Conservation (phyloP, 2,329 filamentous ascomycete species). For the Fusarium duplospermum region DNA sequence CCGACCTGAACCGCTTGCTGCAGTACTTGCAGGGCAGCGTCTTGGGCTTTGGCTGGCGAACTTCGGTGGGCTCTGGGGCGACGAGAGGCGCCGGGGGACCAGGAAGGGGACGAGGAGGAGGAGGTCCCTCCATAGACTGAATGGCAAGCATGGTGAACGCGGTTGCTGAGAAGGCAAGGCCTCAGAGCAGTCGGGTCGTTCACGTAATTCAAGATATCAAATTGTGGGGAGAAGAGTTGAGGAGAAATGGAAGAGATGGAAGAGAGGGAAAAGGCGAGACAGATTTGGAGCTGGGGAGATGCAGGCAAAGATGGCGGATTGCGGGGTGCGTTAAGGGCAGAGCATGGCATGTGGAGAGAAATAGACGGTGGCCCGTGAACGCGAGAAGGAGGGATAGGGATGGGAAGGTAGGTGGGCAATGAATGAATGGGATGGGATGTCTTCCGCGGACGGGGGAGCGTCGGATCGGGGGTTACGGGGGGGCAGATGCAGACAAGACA, state of each 20-base stretch:
- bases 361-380: conserved; percentile 43
- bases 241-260: conserved; percentile 25
- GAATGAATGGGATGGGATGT: not conserved
- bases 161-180: conserved; percentile 30
- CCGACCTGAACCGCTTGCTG: conserved; percentile 71
- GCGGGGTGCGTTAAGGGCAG: conserved; percentile 45
- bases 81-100: conserved; percentile 42
- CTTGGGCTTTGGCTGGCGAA: conserved; percentile 70
- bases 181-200: conserved; percentile 19
- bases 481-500: conserved; percentile 2
- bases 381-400: conserved; percentile 26
- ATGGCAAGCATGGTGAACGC: conserved; percentile 62
- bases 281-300: conserved; percentile 45
- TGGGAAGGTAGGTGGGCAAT: conserved; percentile 9
- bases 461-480: conserved; percentile 7
- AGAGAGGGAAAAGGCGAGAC: conserved; percentile 37
- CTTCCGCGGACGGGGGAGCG: conserved; percentile 14
- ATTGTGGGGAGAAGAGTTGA: conserved; percentile 36
- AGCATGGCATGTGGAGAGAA: conserved; percentile 43
- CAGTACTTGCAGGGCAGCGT: conserved; percentile 72
- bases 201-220: conserved; percentile 17
- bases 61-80: conserved; percentile 61
- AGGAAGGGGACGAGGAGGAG: conserved; percentile 48
- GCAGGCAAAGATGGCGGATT: conserved; percentile 42
- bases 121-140: conserved; percentile 63